These are phyloP conservation scores for Microbotryomycetes sp. DNA, from an alignment of 1,284 basidiomycete species.

Conservation along the genomic window DNA sequence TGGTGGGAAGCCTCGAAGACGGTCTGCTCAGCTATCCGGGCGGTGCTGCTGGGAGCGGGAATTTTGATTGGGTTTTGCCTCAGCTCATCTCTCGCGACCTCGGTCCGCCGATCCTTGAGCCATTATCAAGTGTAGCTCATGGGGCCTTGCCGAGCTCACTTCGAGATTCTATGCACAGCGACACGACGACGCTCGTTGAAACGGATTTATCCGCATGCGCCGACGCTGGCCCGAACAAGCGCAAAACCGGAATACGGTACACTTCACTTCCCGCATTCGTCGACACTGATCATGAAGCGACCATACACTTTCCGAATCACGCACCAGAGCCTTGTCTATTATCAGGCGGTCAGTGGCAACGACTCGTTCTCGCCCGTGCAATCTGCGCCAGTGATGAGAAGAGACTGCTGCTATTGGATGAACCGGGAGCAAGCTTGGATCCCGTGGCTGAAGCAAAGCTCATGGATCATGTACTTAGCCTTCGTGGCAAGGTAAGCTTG, in stretches of 20 bases:
- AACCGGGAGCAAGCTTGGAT: slow-evolving; percentile 2
- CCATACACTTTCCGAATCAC: not conserved
- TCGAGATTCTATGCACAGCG: not conserved
- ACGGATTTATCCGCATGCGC: not conserved
- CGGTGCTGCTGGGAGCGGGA: not conserved
- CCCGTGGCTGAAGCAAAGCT: slow-evolving; percentile 3
- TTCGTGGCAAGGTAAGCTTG: not conserved
- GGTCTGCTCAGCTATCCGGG: not conserved
- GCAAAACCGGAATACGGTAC: not conserved
- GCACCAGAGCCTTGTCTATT: not conserved
- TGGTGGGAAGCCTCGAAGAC: not conserved
- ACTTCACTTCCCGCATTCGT: not conserved
- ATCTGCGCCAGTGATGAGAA: not conserved
- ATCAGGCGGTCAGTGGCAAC: slow-evolving; percentile 13
- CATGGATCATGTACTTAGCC: not conserved
- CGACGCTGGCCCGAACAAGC: not conserved
- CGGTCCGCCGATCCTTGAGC: not conserved
- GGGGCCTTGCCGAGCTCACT: not conserved
- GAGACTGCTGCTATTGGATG: slow-evolving; percentile 4
- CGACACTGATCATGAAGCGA: slow-evolving; percentile 1
- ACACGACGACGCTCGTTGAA: not conserved
- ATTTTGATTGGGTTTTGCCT: not conserved
- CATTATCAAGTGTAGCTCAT: too few species aligned
- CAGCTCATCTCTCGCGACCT: not conserved
- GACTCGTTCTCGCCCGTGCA: not conserved